Percentiles rank a stretch among this genome's conserved stretches.
These are phyloP conservation scores for Clonostachys solani DNA, from an alignment of 2,329 filamentous ascomycete species.

Conservation along the genomic window DNA sequence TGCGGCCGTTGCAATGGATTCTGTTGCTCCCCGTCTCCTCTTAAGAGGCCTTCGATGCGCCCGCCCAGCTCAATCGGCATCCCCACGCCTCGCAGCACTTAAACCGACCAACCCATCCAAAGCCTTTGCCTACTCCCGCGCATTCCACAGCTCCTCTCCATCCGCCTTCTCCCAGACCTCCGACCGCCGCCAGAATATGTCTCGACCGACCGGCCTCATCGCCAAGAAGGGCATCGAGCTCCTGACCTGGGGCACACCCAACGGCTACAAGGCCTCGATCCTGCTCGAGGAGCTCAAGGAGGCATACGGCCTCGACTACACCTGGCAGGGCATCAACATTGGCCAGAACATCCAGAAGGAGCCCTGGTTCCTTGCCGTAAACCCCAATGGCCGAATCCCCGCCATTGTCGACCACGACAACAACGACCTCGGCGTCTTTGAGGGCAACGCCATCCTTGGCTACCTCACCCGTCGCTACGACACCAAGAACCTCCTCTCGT, in stretches of 20 bases:
- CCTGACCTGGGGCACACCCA: conserved; percentile 68
- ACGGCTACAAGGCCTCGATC: conserved; percentile 87
- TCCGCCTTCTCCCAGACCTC: no score
- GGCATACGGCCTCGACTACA: conserved; percentile 71
- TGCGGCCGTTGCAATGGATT: no score
- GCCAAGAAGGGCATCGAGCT: conserved; percentile 62
- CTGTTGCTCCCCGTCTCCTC: no score
- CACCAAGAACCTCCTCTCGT: conserved; percentile 62
- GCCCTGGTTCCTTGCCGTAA: conserved; percentile 59
- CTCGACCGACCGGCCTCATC: conserved; percentile 46
- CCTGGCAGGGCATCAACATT: conserved; percentile 55
- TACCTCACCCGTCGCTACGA: conserved; percentile 75
- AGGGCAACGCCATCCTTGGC: conserved; percentile 68
- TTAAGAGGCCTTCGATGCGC: no score
- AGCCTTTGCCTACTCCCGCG: no score
- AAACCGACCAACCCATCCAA: no score
- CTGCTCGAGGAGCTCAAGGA: conserved; percentile 76
- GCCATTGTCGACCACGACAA: conserved; percentile 64
- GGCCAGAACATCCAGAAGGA: conserved; percentile 61
- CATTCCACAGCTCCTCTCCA: no score
- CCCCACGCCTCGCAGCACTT: no score
- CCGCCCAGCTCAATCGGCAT: no score
- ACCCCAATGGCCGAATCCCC: conserved; percentile 63
- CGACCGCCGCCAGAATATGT: conserved; percentile 9
- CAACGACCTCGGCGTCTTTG: conserved; percentile 61